Evolutionary conservation across 352 stramenopile genomes (phyloP).

Genomic region (Globisporangium sylvaticum): DNA sequence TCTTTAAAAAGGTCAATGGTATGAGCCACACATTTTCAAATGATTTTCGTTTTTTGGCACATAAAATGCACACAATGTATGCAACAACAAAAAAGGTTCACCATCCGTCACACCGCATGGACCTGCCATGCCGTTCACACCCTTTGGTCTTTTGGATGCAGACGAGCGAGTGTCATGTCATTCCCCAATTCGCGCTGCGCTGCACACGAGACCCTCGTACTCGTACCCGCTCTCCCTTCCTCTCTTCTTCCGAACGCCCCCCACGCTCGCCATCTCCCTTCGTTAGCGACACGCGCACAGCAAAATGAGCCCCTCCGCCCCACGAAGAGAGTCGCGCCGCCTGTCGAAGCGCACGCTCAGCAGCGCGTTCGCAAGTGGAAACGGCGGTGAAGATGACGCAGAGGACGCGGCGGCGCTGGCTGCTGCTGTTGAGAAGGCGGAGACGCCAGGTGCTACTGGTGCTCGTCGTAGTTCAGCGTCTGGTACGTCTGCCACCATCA

Average conservation of each 20-base stretch:
- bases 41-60: not conserved
- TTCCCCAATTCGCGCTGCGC: not conserved
- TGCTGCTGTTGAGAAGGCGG: not conserved
- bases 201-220: not conserved
- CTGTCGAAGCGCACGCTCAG: slow-evolving; percentile 7
- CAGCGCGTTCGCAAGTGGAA: not conserved
- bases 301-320: not conserved
- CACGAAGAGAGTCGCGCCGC: not conserved
- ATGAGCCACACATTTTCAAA: not conserved
- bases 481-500: no score
- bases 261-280: not conserved
- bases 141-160: not conserved
- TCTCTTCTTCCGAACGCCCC: not conserved
- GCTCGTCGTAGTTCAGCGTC: not conserved
- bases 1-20: not conserved
- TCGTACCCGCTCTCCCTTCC: no score
- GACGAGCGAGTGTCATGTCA: not conserved
- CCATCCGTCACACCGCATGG: no score
- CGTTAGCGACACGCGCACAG: not conserved
- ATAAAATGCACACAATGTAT: not conserved
- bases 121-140: not conserved
- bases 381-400: not conserved
- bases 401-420: no score
- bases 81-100: no score
- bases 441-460: not conserved